Percentiles rank a stretch among this genome's conserved stretches.
These are phyloP conservation scores for Penicillium goetzii DNA, from an alignment of 495 filamentous ascomycete species.

Conservation along the genomic window DNA sequence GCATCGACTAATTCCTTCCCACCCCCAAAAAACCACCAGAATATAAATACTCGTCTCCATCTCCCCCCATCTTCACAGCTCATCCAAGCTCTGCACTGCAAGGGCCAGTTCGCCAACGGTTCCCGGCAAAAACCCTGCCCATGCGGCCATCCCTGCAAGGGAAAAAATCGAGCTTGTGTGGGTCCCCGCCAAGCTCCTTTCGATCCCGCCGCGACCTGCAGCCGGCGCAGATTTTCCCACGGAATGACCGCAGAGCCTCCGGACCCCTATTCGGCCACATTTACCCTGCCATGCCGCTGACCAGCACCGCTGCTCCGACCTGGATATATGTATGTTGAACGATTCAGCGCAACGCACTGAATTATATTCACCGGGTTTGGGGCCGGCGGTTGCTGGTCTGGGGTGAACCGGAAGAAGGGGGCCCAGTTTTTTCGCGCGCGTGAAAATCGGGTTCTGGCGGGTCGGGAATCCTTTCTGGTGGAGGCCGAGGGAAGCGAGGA, in stretches of 20 bases:
- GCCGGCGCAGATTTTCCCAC: constrained; percentile 22
- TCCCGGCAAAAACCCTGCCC: constrained; percentile 25
- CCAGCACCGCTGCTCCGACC: background rate
- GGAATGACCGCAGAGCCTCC: constrained; percentile 31
- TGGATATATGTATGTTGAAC: background rate
- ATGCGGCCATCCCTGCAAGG: background rate
- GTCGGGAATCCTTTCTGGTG: constrained; percentile 29
- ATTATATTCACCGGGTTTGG: background rate
- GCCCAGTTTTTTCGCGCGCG: constrained; percentile 10
- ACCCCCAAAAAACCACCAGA: too few relatives aligned
- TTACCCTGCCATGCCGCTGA: background rate
- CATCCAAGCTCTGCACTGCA: constrained; percentile 5
- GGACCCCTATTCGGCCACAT: background rate
- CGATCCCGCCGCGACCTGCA: constrained; percentile 31
- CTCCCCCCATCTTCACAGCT: background rate
- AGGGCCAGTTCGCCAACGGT: constrained; percentile 23
- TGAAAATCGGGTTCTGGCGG: constrained; percentile 34
- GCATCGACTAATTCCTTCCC: background rate
- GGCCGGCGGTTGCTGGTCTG: constrained; percentile 20
- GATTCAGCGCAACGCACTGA: background rate
- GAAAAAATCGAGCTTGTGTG: constrained; percentile 33
- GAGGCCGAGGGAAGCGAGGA: constrained; percentile 31
- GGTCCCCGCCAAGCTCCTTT: constrained; percentile 36
- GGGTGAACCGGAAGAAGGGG: constrained; percentile 24
- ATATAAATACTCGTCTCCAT: background rate